These are phyloP conservation scores for Aphanocladium album DNA, from an alignment of 2,329 filamentous ascomycete genomes.

Conservation along the genomic window DNA sequence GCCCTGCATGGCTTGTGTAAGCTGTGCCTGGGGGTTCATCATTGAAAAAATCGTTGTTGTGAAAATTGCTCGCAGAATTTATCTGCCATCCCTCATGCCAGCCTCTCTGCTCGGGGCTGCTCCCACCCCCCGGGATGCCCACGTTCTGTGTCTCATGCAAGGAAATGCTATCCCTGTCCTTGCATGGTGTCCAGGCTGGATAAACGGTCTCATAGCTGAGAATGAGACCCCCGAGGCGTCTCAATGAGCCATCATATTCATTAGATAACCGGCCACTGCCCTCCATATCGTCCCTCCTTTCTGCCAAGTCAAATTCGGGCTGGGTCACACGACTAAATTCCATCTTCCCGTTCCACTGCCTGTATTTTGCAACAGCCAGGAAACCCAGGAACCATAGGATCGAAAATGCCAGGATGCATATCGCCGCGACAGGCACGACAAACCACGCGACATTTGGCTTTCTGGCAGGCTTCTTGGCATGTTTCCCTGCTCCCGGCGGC, in stretches of 20 bases:
- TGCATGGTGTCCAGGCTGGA: not conserved
- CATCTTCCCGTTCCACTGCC: conserved; percentile 25
- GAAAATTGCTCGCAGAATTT: not conserved
- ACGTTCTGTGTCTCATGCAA: too few relatives aligned
- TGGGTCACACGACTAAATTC: conserved; percentile 31
- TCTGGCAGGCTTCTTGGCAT: not conserved
- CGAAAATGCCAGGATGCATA: conserved; percentile 24
- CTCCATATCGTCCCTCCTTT: not conserved
- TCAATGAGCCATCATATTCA: too few relatives aligned
- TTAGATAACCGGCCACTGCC: not conserved
- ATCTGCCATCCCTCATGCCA: too few relatives aligned
- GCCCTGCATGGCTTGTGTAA: too few relatives aligned
- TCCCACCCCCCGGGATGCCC: too few relatives aligned
- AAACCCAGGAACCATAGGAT: conserved; percentile 32
- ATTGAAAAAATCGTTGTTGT: too few relatives aligned
- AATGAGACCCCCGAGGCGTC: too few relatives aligned
- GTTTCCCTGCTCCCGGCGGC: not conserved
- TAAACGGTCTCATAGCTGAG: too few relatives aligned
- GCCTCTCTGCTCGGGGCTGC: too few relatives aligned
- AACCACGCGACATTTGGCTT: conserved; percentile 26
- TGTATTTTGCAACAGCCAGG: conserved; percentile 24
- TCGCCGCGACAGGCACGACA: conserved; percentile 27
- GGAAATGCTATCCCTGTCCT: conserved; percentile 14
- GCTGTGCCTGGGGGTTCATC: too few relatives aligned
- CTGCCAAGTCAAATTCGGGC: conserved; percentile 29